Evolutionary conservation across 1,284 basidiomycete genomes (phyloP).

Genomic region (Anthracocystis setariae): DNA sequence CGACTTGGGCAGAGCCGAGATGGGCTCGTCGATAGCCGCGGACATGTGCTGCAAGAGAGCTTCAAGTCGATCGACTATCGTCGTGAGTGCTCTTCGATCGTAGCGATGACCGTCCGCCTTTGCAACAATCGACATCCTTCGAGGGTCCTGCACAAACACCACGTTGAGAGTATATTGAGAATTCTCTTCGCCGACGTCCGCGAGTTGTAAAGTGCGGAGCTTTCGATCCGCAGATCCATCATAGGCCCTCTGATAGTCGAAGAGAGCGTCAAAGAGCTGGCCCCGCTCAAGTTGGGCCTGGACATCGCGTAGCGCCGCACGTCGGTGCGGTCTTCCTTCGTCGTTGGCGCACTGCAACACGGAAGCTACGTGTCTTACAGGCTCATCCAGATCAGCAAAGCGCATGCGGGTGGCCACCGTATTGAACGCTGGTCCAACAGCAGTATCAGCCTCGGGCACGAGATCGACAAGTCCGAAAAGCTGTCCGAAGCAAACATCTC

Average conservation of each 20-base stretch:
- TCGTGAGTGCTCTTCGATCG: conserved; percentile 15
- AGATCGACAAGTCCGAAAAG: conserved; percentile 56
- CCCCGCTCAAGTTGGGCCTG: conserved; percentile 24
- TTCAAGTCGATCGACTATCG: conserved; percentile 31
- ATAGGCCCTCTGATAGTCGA: conserved; percentile 56
- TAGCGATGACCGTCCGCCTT: conserved; percentile 41
- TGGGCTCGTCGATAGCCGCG: conserved; percentile 4
- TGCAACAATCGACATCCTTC: conserved; percentile 38
- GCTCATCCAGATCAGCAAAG: conserved; percentile 17
- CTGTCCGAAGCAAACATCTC: conserved; percentile 63
- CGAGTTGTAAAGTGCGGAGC: conserved; percentile 13
- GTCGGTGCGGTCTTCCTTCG: conserved; percentile 50
- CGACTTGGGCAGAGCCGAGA: conserved; percentile 19
- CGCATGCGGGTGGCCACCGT: conserved; percentile 56
- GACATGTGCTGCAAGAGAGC: conserved; percentile 29
- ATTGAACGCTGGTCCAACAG: conserved; percentile 62
- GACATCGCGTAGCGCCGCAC: conserved; percentile 57
- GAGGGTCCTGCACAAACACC: conserved; percentile 46
- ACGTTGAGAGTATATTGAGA: conserved; percentile 61
- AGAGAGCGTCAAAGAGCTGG: conserved; percentile 57
- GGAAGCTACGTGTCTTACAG: conserved; percentile 17
- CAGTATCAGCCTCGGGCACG: conserved; percentile 45
- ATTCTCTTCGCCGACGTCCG: conserved; percentile 11
- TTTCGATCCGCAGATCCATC: conserved; percentile 8
- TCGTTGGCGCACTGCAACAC: conserved; percentile 49